These are phyloP conservation scores for Podaxis mareebaensis DNA, from an alignment of 768 basidiomycete genomes.

Conservation along the genomic window DNA sequence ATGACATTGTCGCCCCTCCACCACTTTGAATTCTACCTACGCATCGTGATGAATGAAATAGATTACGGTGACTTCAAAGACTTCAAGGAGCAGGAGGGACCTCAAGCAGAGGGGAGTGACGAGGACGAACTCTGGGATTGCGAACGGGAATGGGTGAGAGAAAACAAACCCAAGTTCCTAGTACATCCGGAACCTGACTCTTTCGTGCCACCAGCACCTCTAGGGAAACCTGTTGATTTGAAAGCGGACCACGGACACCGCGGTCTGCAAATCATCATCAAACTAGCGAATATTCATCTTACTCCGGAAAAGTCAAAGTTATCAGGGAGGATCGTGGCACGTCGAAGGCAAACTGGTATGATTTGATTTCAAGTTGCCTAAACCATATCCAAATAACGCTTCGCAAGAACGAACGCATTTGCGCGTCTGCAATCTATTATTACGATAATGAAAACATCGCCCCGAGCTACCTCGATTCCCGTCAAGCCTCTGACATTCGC, in stretches of 20 bases:
- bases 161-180: conserved; percentile 20
- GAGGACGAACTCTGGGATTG: not conserved
- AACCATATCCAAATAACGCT: not conserved
- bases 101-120: not conserved
- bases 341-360: not conserved
- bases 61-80: not conserved
- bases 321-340: conserved; percentile 24
- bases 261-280: conserved; percentile 22
- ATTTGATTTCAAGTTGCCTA: not conserved
- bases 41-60: not conserved
- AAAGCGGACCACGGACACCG: not conserved
- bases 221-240: conserved; percentile 24
- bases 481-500: conserved; percentile 8
- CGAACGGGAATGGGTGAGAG: not conserved
- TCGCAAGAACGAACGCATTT: conserved; percentile 23
- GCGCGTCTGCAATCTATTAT: conserved; percentile 21
- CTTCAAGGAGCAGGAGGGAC: not conserved
- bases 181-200: conserved; percentile 21
- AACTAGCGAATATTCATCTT: conserved; percentile 23
- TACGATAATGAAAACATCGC: conserved; percentile 21
- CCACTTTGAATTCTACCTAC: not conserved
- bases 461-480: conserved; percentile 17
- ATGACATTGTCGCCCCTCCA: conserved; percentile 22
- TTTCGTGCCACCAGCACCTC: conserved; percentile 20
- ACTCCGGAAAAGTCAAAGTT: conserved; percentile 21